A percentile compares a stretch with the other conserved stretches of the same genome.
Evolutionary conservation across 2,329 filamentous ascomycete genomes (phyloP).

Genomic region (Fusarium staphyleae): DNA sequence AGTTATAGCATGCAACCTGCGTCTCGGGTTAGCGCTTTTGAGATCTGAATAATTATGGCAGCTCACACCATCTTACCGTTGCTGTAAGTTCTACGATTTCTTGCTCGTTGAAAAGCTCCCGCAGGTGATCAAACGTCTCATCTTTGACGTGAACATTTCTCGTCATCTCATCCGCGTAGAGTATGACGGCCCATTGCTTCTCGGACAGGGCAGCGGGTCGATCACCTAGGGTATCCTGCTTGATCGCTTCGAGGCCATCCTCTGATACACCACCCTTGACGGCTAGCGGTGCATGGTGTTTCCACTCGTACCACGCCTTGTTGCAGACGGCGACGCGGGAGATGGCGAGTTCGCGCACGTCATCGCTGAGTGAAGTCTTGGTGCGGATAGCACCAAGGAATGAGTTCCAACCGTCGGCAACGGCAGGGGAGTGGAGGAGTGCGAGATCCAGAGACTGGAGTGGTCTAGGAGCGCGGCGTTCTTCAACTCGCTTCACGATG

Average conservation of each 20-base stretch:
- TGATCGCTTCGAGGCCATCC: conserved; percentile 56
- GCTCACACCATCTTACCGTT: conserved; percentile 58
- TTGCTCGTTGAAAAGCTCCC: conserved; percentile 67
- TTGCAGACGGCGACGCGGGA: conserved; percentile 83
- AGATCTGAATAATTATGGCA: background rate
- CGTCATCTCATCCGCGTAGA: conserved; percentile 87
- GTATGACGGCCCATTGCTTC: conserved; percentile 71
- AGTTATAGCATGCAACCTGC: conserved; percentile 78
- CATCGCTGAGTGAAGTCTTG: conserved; percentile 56
- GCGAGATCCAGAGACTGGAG: conserved; percentile 79
- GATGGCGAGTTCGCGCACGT: conserved; percentile 79
- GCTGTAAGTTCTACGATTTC: conserved; percentile 84
- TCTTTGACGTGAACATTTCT: conserved; percentile 73
- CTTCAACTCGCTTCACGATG: conserved; percentile 69
- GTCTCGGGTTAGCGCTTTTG: conserved; percentile 29
- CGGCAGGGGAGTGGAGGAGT: conserved; percentile 74
- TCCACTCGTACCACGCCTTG: conserved; percentile 86
- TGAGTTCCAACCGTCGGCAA: conserved; percentile 79
- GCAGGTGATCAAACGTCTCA: conserved; percentile 70
- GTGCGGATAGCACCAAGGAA: conserved; percentile 71
- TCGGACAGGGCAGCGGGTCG: conserved; percentile 56
- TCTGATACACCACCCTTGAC: conserved; percentile 63
- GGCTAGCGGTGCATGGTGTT: conserved; percentile 75
- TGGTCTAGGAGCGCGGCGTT: conserved; percentile 71
- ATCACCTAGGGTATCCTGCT: conserved; percentile 43